Percentiles rank a stretch among this genome's conserved stretches.
phyloP scores from a whole-genome alignment of 2,329 filamentous ascomycete genomes.

The Paraconiothyrium sp. region DNA sequence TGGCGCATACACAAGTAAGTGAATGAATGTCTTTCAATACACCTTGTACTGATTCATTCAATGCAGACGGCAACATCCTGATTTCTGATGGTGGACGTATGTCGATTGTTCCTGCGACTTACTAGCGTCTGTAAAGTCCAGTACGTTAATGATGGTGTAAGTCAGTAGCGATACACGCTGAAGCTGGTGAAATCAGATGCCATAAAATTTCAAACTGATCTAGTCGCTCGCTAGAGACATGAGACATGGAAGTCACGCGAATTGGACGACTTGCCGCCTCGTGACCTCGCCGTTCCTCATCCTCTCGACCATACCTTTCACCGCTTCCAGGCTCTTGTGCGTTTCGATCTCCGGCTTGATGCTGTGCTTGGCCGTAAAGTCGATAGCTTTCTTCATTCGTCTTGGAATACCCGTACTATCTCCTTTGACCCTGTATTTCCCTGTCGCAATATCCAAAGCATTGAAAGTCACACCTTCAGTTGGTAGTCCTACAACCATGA shows the following conservation, averaged over 20 bases:
- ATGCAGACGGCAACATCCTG: slow-evolving; percentile 22
- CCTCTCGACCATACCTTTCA: slow-evolving; percentile 47
- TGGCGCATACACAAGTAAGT: slow-evolving; percentile 23
- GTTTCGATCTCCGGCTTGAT: slow-evolving; percentile 48
- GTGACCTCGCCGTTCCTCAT: slow-evolving; percentile 44
- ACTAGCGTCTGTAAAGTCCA: neutral
- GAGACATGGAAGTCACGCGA: slow-evolving; percentile 17
- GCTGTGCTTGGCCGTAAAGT: slow-evolving; percentile 50
- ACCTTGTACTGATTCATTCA: neutral
- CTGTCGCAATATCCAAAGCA: slow-evolving; percentile 41
- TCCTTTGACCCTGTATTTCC: slow-evolving; percentile 50
- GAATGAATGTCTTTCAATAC: too few relatives aligned
- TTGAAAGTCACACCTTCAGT: slow-evolving; percentile 24
- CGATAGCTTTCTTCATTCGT: slow-evolving; percentile 51
- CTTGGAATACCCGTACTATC: slow-evolving; percentile 53
- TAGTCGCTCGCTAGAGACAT: neutral
- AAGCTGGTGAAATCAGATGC: too few relatives aligned
- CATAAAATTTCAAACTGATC: neutral
- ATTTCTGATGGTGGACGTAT: slow-evolving; percentile 24
- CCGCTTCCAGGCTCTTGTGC: slow-evolving; percentile 42
- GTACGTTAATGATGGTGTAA: too few relatives aligned
- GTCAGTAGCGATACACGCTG: too few relatives aligned
- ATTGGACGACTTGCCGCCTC: slow-evolving; percentile 43
- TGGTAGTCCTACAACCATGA: slow-evolving; percentile 51
- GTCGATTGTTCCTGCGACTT: slow-evolving; percentile 23